phyloP scores from a whole-genome alignment of 805 yeast genomes.

The Candida quercuum region DNA sequence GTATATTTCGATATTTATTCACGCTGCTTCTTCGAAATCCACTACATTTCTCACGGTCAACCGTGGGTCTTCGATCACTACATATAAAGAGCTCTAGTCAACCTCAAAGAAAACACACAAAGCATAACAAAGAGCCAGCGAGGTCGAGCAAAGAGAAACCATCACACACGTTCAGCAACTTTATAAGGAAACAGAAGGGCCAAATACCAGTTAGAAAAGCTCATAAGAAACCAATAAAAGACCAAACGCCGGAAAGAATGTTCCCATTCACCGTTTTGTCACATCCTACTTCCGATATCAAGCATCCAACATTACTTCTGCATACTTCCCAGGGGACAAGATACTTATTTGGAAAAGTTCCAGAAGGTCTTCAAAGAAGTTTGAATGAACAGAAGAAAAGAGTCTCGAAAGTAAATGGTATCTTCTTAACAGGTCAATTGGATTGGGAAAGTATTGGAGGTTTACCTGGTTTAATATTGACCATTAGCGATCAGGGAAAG shows the following conservation, averaged over 20 bases:
- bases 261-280: constrained; percentile 47
- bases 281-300: constrained; percentile 59
- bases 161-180: too few relatives aligned
- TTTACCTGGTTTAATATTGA: constrained; percentile 80
- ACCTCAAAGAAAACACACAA: background rate
- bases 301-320: constrained; percentile 51
- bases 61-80: constrained; percentile 11
- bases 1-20: too few relatives aligned
- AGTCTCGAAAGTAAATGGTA: constrained; percentile 51
- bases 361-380: constrained; percentile 84
- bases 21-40: background rate
- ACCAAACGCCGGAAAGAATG: constrained; percentile 27
- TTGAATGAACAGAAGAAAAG: constrained; percentile 55
- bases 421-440: constrained; percentile 76
- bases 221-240: background rate
- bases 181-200: too few relatives aligned
- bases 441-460: constrained; percentile 86
- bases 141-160: background rate
- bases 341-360: constrained; percentile 70
- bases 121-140: background rate
- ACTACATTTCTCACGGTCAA: constrained; percentile 4
- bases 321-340: constrained; percentile 29
- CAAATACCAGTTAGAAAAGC: too few relatives aligned
- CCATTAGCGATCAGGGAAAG: constrained; percentile 74
- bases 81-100: constrained; percentile 2